Conservation (phyloP, 2,329 filamentous ascomycete genomes). For the Penicillium sp. region DNA sequence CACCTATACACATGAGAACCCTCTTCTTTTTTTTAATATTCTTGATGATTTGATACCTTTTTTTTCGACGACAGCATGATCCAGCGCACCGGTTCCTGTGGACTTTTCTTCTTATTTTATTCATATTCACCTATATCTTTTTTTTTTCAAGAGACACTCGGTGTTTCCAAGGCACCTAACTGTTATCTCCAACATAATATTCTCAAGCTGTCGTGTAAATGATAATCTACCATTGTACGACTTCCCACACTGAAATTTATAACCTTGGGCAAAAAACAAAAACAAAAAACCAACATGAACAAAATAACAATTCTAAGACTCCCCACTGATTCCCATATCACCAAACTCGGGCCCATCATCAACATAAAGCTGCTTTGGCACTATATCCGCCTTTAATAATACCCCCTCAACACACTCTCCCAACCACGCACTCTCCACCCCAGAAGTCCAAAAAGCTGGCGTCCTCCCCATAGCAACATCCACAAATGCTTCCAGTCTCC, state of each 20-base stretch:
- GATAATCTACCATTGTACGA: too few relatives aligned
- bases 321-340: not conserved
- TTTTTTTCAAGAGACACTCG: not conserved
- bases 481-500: not conserved
- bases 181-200: too few relatives aligned
- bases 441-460: not conserved
- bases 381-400: not conserved
- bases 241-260: too few relatives aligned
- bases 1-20: constrained; percentile 16
- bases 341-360: not conserved
- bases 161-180: not conserved
- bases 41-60: too few relatives aligned
- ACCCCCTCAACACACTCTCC: not conserved
- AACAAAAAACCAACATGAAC: too few relatives aligned
- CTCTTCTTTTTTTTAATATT: constrained; percentile 21
- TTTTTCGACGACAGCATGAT: constrained; percentile 20
- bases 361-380: not conserved
- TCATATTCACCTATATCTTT: not conserved
- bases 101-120: constrained; percentile 2
- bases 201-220: too few relatives aligned
- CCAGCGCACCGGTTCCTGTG: constrained; percentile 18
- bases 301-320: too few relatives aligned
- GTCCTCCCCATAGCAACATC: not conserved
- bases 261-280: too few relatives aligned
- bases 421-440: not conserved